Evolutionary conservation across 192 early-diverging fungal genomes (phyloP), one percentile per base, ranked within the genome.

Genomic region (Mortierella antarctica): DNA sequence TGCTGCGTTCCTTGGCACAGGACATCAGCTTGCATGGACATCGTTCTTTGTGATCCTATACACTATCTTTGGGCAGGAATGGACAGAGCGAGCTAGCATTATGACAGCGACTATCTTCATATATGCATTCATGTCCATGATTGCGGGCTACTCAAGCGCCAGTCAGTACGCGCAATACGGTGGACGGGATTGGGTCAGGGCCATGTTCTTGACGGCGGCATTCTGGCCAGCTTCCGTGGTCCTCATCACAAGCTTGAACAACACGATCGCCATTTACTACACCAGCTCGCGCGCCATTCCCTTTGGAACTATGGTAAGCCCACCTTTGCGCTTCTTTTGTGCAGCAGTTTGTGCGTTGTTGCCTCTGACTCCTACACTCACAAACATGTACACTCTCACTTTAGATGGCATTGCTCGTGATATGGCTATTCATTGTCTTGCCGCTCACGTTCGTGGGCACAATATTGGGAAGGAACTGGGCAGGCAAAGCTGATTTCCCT

Each of bases 71-170:
- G 89, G 88, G 20, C 84, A 87, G 73, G 68, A 86, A 40, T 90
- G 88, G 68, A 83, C 83, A n/a, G 89, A 90, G 71, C 87, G 91
- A 8, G 92, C 93, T 2, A 90, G 89, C n/a, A 93, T 93, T 44
- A 70, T 95, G 64, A 94, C 92, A 0, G 86, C 89, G 18, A 83
- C 92, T 40, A 91, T 95, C n/a, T 95, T 95, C 67, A 73, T 94
- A 14, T 95, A 95, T 82, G 91, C 93, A 1, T 67, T 94, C 8
- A 91, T 88, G 1, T 93, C 93, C 3, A 82, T 88, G 46, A 74
- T 94, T 49, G 81, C 89, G 21, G 94, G 93, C 9, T 95, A 89
- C 75, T 86, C 87, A 41, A 88, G 88, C 46, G 88, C 89, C 13
- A 85, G 91, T 48, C 91, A 88, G 67, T 95, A 91, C 72, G 71